Evolutionary conservation across 2,329 filamentous ascomycete genomes (phyloP), one percentile per base, ranked within the genome.

Genomic region (Colletotrichum sp.): DNA sequence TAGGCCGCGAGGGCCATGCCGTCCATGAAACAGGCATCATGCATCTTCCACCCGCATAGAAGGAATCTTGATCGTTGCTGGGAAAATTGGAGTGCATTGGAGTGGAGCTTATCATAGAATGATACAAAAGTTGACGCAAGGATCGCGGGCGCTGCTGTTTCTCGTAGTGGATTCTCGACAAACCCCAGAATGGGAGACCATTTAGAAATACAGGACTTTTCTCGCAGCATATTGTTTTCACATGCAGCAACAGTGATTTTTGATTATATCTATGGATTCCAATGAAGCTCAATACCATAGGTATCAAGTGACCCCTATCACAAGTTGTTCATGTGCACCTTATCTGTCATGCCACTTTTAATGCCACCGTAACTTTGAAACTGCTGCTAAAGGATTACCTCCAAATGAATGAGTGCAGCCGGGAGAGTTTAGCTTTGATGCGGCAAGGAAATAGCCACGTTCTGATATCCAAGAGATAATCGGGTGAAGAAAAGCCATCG

Each of bases 21-120:
- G 59, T 62, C 28, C 59, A 62, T 10, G 59, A 62, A 16, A 62
- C 59, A 62, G 59, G 59, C 30, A 30, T 62, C 6, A 62, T 32
- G 28, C 59, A 62, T 30, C 59, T 62, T 2, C 59, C 59, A 6
- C 59, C 59, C 16, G 28, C 28, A n/a, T 32, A 88, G 13, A 87
- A 85, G 1, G 82, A 87, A 55, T 87, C 88, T 77, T 88, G 83
- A 79, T 12, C 18, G 85, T 85, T 16, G 84, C 83, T 8, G 85
- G 2, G 44, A 21, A 12, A 5, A 21, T 49, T 4, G 10, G 10
- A 21, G 10, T 49, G 44, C 44, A 49, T 49, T 49, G 6, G 18
- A 49, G 10, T 7, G 10, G 10, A 49, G 44, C 3, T 21, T 13
- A 21, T 21, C 44, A 21, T 21, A 13, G n/a, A 21, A 0, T 3